Percentiles rank a stretch among this genome's conserved stretches.
Evolutionary conservation across 768 basidiomycete species (phyloP).

Genomic region (Boletus fagicola): DNA sequence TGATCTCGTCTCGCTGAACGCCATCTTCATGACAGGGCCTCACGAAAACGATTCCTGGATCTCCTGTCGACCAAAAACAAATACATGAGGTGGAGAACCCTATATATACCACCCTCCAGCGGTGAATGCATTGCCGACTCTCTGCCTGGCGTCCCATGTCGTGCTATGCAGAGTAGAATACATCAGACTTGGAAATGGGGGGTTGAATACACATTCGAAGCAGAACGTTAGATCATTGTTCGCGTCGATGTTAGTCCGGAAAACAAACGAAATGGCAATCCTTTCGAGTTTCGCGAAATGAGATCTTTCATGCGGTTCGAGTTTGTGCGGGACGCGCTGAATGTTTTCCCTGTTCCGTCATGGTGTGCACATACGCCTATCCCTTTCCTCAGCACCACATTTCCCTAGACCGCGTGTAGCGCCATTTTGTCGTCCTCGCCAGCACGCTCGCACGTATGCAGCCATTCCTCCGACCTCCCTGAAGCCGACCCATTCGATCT

Average conservation of each 20-base stretch:
- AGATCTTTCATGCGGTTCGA: neutral
- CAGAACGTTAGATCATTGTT: neutral
- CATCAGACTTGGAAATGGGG: neutral
- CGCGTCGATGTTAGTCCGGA: neutral
- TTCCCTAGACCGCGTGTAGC: neutral
- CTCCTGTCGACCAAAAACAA: constrained; percentile 74
- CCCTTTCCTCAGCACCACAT: neutral
- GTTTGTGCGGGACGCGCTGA: neutral
- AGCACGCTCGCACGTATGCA: constrained; percentile 13
- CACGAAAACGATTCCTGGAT: constrained; percentile 86
- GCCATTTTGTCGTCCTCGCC: neutral
- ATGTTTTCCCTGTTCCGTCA: constrained; percentile 32
- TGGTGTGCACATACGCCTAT: constrained; percentile 30
- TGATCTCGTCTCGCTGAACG: neutral
- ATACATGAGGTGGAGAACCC: constrained; percentile 89
- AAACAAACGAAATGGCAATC: neutral
- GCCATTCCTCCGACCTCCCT: constrained; percentile 17
- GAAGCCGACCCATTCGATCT: constrained; percentile 51
- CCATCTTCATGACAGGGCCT: constrained; percentile 61
- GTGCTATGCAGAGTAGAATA: constrained; percentile 24
- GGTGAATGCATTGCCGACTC: constrained; percentile 41
- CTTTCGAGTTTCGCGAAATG: neutral
- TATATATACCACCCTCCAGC: constrained; percentile 81
- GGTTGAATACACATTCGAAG: neutral
- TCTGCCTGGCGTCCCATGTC: constrained; percentile 2